These are phyloP conservation scores for Chaetomium olivaceum DNA, from an alignment of 2,329 filamentous ascomycete genomes.

Conservation along the genomic window DNA sequence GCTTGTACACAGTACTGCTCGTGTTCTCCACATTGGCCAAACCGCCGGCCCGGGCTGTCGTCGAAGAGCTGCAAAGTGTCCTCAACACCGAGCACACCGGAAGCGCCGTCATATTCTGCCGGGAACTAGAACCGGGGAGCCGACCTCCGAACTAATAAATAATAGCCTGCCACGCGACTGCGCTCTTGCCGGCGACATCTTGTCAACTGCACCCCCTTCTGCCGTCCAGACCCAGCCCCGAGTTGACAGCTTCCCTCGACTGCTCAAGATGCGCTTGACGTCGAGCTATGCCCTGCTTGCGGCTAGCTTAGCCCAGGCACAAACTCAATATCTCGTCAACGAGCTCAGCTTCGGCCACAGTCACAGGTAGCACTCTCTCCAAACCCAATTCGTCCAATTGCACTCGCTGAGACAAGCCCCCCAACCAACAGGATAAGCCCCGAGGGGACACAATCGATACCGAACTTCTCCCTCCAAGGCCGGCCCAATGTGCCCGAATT, in stretches of 20 bases:
- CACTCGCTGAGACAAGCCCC: conserved; percentile 7
- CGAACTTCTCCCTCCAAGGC: conserved; percentile 57
- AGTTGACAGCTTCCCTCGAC: not conserved
- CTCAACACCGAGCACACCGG: conserved; percentile 22
- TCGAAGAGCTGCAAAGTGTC: conserved; percentile 31
- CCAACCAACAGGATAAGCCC: conserved; percentile 60
- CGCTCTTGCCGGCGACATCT: not conserved
- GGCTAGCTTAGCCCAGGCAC: conserved; percentile 51
- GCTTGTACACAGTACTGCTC: conserved; percentile 1
- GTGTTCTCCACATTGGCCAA: conserved; percentile 25
- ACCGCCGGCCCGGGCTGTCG: conserved; percentile 19
- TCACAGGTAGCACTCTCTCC: conserved; percentile 51
- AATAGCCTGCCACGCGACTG: conserved; percentile 12
- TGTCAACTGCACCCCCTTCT: not conserved
- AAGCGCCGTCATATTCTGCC: conserved; percentile 22
- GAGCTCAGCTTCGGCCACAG: conserved; percentile 77
- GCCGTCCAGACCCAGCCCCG: not conserved
- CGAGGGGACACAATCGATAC: conserved; percentile 53
- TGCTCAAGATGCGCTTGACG: conserved; percentile 46
- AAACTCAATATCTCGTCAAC: conserved; percentile 68
- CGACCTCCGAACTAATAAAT: conserved; percentile 22
- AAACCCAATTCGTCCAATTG: not conserved
- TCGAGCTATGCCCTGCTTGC: conserved; percentile 40
- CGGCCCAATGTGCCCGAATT: conserved; percentile 58
- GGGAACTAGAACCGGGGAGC: conserved; percentile 26